A percentile compares a stretch with the other conserved stretches of the same genome.
Evolutionary conservation across 352 stramenopile species (phyloP).

Genomic region (Pythium dissimile): DNA sequence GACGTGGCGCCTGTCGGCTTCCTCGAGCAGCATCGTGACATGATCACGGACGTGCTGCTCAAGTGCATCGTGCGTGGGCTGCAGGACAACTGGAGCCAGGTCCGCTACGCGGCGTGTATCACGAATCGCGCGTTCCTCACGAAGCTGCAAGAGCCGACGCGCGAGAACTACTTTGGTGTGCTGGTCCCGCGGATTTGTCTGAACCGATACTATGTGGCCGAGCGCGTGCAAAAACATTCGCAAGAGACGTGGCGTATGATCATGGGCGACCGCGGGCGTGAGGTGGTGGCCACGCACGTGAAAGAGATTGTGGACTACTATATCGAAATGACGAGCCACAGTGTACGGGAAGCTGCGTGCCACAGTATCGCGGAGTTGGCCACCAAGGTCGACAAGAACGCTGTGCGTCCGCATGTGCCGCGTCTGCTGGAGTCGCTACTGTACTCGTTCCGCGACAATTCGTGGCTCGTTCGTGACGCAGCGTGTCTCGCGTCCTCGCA

Average conservation of each 20-base stretch:
- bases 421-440: constrained; percentile 85
- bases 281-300: constrained; percentile 85
- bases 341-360: constrained; percentile 94
- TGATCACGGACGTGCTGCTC: constrained; percentile 43
- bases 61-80: constrained; percentile 80
- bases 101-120: constrained; percentile 94
- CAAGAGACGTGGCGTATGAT: constrained; percentile 95
- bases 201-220: constrained; percentile 96
- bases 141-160: constrained; percentile 59
- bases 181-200: constrained; percentile 94
- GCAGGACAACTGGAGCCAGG: constrained; percentile 97
- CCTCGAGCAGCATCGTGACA: constrained; percentile 32
- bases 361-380: constrained; percentile 95
- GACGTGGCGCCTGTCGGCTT: constrained; percentile 45
- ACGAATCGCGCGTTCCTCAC: constrained; percentile 85
- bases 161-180: constrained; percentile 59
- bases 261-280: constrained; percentile 77
- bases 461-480: constrained; percentile 94
- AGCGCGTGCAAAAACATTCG: constrained; percentile 95
- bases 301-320: constrained; percentile 94
- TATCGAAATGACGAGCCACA: constrained; percentile 94
- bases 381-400: constrained; percentile 77
- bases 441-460: constrained; percentile 96
- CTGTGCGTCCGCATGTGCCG: constrained; percentile 66
- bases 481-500: constrained; percentile 89